Percentiles rank a stretch among this genome's conserved stretches.
These are phyloP conservation scores for Wickerhamomyces silvicola DNA, from an alignment of 805 yeast genomes.

Conservation along the genomic window DNA sequence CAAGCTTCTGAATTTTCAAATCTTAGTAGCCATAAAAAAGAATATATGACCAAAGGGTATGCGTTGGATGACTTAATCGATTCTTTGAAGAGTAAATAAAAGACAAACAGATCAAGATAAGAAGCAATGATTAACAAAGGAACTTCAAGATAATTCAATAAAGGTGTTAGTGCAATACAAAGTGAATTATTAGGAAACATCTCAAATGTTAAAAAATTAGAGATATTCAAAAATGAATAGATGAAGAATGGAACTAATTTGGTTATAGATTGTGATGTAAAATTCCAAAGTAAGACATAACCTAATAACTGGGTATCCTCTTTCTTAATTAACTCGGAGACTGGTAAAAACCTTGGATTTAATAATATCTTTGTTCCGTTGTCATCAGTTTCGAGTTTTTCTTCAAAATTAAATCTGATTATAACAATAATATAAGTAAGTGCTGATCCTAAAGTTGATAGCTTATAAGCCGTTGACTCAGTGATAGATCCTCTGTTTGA, in stretches of 20 bases:
- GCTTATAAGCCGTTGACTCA: constrained; percentile 10
- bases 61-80: constrained; percentile 16
- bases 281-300: constrained; percentile 32
- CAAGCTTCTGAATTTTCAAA: constrained; percentile 28
- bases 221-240: constrained; percentile 34
- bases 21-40: constrained; percentile 31
- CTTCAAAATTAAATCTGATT: constrained; percentile 15
- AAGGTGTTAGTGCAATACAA: constrained; percentile 29
- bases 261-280: constrained; percentile 25
- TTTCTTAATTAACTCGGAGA: constrained; percentile 32
- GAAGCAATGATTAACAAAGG: constrained; percentile 33
- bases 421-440: constrained; percentile 21
- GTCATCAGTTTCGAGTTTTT: constrained; percentile 10
- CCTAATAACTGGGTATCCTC: constrained; percentile 35
- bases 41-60: constrained; percentile 29
- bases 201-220: constrained; percentile 27
- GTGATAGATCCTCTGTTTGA: neutral
- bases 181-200: constrained; percentile 26
- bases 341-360: constrained; percentile 14
- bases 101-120: constrained; percentile 30
- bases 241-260: constrained; percentile 35
- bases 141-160: constrained; percentile 30
- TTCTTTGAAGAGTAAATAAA: constrained; percentile 25
- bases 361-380: constrained; percentile 9
- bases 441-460: constrained; percentile 14